Conservation (phyloP, 306 rosid species). For the Amphicarpaea edgeworthii region DNA sequence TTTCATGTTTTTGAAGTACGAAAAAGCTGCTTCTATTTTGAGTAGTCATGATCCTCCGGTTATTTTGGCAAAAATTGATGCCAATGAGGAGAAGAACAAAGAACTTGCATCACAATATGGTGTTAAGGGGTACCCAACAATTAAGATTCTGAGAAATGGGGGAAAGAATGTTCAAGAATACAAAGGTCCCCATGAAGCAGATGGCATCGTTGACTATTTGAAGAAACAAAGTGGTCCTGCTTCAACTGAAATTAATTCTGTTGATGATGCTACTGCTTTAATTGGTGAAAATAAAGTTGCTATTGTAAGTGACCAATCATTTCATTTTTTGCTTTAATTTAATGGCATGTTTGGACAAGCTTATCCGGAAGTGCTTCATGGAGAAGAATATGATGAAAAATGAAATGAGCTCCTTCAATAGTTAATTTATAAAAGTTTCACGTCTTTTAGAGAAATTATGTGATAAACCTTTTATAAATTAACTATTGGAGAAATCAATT, state of each 20-base stretch:
- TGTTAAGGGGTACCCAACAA: slow-evolving; percentile 78
- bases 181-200: slow-evolving; percentile 88
- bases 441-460: no score
- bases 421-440: no score
- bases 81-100: slow-evolving; percentile 70
- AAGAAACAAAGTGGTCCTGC: slow-evolving; percentile 90
- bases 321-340: slow-evolving; percentile 13
- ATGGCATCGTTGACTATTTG: slow-evolving; percentile 80
- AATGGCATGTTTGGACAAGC: no score
- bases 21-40: slow-evolving; percentile 84
- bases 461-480: no score
- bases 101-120: slow-evolving; percentile 67
- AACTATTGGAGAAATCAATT: no score
- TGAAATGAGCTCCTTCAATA: no score
- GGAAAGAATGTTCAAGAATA: slow-evolving; percentile 80
- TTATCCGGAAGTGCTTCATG: no score
- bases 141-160: slow-evolving; percentile 85
- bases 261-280: slow-evolving; percentile 63
- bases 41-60: slow-evolving; percentile 76
- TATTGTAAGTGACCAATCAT: slow-evolving; percentile 61
- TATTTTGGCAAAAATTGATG: slow-evolving; percentile 84
- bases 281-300: slow-evolving; percentile 68
- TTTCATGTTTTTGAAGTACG: slow-evolving; percentile 60
- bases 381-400: no score
- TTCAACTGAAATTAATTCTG: slow-evolving; percentile 72